phyloP scores from a whole-genome alignment of 192 early-diverging fungal species.

The Entomortierella parvispora region DNA sequence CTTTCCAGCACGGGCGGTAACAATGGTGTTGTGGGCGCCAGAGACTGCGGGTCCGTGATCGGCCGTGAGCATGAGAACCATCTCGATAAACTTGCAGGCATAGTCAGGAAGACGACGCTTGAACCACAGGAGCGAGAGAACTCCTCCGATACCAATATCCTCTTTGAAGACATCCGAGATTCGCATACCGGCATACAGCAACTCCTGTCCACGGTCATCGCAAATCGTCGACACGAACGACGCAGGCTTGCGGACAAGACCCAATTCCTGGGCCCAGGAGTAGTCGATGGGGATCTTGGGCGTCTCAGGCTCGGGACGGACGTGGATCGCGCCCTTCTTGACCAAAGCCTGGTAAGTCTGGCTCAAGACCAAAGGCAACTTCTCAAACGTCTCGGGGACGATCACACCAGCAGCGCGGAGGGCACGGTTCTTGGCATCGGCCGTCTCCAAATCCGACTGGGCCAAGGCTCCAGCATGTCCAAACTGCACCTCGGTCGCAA shows the following conservation, averaged over 20 bases:
- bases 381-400: constrained; percentile 97
- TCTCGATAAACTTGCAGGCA: constrained; percentile 98
- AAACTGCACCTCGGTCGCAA: constrained; percentile 98
- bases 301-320: constrained; percentile 85
- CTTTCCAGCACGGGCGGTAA: constrained; percentile 96
- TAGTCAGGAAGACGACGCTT: constrained; percentile 95
- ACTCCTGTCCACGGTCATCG: constrained; percentile 99
- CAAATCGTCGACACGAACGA: constrained; percentile 98
- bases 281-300: constrained; percentile 99
- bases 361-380: constrained; percentile 83
- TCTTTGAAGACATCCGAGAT: constrained; percentile 99
- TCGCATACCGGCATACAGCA: constrained; percentile 98
- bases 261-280: constrained; percentile 98
- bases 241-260: constrained; percentile 97
- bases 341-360: constrained; percentile 85
- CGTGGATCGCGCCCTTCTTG: constrained; percentile 72
- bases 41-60: constrained; percentile 99
- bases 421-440: constrained; percentile 94
- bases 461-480: constrained; percentile 98
- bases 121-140: constrained; percentile 97
- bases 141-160: constrained; percentile 98
- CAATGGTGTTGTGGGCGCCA: constrained; percentile 89
- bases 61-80: constrained; percentile 99
- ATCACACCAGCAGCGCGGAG: constrained; percentile 87
- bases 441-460: constrained; percentile 95